Conservation (phyloP, 2,329 filamentous ascomycete species). For the Nemania abortiva region DNA sequence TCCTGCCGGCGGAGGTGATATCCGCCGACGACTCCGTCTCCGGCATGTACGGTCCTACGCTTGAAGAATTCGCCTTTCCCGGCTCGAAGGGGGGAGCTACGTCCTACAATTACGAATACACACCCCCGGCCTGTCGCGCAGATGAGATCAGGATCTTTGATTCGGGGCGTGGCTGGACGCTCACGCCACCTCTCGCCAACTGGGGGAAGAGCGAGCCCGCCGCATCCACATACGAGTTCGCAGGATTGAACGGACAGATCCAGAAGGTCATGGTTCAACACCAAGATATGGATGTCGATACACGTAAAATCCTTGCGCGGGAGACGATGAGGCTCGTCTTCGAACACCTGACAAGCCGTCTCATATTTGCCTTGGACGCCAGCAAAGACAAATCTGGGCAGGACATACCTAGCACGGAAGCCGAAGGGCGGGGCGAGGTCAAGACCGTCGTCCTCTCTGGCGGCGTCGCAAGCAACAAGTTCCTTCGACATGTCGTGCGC, state of each 20-base stretch:
- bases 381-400: conserved; percentile 17
- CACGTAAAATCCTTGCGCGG: conserved; percentile 76
- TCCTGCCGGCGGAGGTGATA: conserved; percentile 70
- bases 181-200: conserved; percentile 73
- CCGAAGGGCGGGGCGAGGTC: conserved; percentile 31
- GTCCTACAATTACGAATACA: conserved; percentile 64
- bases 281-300: conserved; percentile 61
- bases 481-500: conserved; percentile 75
- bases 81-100: conserved; percentile 8
- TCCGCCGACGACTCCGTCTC: conserved; percentile 65
- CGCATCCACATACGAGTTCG: conserved; percentile 78
- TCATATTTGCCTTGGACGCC: conserved; percentile 72
- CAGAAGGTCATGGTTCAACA: conserved; percentile 62
- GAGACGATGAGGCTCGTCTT: conserved; percentile 85
- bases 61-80: conserved; percentile 85
- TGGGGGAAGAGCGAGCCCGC: conserved; percentile 55
- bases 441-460: conserved; percentile 80
- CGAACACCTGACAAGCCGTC: conserved; percentile 83
- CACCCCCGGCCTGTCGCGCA: conserved; percentile 66
- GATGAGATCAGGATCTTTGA: conserved; percentile 65
- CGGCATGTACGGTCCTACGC: conserved; percentile 82
- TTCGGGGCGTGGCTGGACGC: conserved; percentile 67
- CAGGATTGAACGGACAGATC: conserved; percentile 75
- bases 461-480: conserved; percentile 89
- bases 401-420: conserved; percentile 8